Evolutionary conservation across 257 asterid genomes (phyloP).

Genomic region (Ajuga chamaepitys): DNA sequence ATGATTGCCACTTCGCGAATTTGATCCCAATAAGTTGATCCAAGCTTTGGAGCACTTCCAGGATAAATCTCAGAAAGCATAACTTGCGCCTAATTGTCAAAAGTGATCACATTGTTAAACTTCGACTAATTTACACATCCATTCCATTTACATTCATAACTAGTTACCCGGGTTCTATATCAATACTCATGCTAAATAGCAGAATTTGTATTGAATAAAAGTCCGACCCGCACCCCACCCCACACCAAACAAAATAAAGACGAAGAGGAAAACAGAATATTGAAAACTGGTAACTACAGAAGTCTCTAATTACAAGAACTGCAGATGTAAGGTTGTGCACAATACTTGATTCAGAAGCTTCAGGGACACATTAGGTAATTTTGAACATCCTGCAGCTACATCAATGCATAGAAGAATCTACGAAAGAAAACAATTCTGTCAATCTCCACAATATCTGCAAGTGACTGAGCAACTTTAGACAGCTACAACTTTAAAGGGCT

Average conservation of each 20-base stretch:
- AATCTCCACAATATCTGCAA: conserved; percentile 20
- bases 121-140: not conserved
- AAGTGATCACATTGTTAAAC: conserved; percentile 18
- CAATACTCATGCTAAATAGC: not conserved
- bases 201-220: not conserved
- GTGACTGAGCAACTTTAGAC: conserved; percentile 18
- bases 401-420: conserved; percentile 92
- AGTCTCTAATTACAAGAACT: conserved; percentile 7
- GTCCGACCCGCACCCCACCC: not conserved
- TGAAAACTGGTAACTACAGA: not conserved
- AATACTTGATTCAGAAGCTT: conserved; percentile 87
- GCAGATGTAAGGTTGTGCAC: conserved; percentile 17
- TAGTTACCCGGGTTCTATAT: not conserved
- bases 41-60: conserved; percentile 78
- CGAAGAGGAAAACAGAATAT: not conserved
- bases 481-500: conserved; percentile 19
- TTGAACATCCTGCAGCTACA: conserved; percentile 85
- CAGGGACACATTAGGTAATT: conserved; percentile 57
- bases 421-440: conserved; percentile 21
- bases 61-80: conserved; percentile 95
- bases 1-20: conserved; percentile 75
- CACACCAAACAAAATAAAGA: not conserved
- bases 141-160: conserved; percentile 14
- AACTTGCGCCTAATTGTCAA: conserved; percentile 69
- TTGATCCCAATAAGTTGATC: conserved; percentile 95